phyloP scores from a whole-genome alignment of 805 yeast genomes.

The Saccharomycopsis synnaedendra region DNA sequence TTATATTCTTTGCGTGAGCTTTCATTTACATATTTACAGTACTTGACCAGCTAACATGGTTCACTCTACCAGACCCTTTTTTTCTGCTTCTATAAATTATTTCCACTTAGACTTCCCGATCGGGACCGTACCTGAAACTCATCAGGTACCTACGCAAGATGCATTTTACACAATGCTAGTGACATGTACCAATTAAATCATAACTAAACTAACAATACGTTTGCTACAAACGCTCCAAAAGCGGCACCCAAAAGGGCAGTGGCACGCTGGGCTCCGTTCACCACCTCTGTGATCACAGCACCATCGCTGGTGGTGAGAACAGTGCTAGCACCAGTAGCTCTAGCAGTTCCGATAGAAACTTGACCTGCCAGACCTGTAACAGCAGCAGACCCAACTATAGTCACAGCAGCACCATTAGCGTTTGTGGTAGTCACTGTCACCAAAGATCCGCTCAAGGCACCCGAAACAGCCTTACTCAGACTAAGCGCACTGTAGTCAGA shows the following conservation, averaged over 20 bases:
- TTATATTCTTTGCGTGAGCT: too few species aligned
- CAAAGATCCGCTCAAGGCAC: slow-evolving; percentile 12
- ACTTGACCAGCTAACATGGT: too few species aligned
- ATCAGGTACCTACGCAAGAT: too few species aligned
- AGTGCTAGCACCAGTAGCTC: slow-evolving; percentile 3
- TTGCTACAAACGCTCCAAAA: not conserved
- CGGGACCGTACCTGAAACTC: too few species aligned
- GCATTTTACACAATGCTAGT: too few species aligned
- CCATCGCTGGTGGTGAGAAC: slow-evolving; percentile 4
- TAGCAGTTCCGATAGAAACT: slow-evolving; percentile 3
- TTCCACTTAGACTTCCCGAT: too few species aligned
- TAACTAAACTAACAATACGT: too few species aligned
- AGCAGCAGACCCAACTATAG: slow-evolving; percentile 13
- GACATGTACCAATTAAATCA: too few species aligned
- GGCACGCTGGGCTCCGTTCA: slow-evolving; percentile 1
- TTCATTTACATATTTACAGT: too few species aligned
- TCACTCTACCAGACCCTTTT: too few species aligned
- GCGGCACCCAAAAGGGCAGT: not conserved
- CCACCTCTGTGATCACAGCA: slow-evolving; percentile 9
- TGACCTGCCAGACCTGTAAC: slow-evolving; percentile 7
- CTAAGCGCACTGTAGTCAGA: slow-evolving; percentile 1
- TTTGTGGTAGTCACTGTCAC: slow-evolving; percentile 13
- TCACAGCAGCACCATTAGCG: slow-evolving; percentile 17
- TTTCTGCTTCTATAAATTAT: too few species aligned
- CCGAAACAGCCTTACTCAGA: slow-evolving; percentile 1